Evolutionary conservation across 2,329 filamentous ascomycete genomes (phyloP).

Genomic region (Plenodomus tracheiphilus): DNA sequence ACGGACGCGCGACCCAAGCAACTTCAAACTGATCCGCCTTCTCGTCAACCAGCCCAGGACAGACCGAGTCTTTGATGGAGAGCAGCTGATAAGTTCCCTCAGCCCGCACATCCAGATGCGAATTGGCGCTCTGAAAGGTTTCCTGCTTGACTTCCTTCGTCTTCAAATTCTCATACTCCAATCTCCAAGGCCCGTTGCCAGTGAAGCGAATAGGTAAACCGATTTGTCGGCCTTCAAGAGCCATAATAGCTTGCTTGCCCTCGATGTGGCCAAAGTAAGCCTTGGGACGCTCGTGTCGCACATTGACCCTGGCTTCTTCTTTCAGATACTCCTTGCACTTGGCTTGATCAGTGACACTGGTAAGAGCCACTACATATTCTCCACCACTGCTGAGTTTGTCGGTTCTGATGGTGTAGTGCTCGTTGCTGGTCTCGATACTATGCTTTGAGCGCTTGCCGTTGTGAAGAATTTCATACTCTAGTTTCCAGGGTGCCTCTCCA

Average conservation of each 20-base stretch:
- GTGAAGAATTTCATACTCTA: conserved; percentile 93
- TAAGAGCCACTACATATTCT: conserved; percentile 85
- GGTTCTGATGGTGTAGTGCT: conserved; percentile 73
- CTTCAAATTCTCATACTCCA: conserved; percentile 73
- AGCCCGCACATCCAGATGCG: conserved; percentile 65
- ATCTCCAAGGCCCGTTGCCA: conserved; percentile 81
- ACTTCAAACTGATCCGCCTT: conserved; percentile 76
- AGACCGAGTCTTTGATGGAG: conserved; percentile 76
- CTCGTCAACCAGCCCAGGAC: conserved; percentile 78
- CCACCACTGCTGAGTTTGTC: conserved; percentile 76
- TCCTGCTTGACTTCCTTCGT: conserved; percentile 49
- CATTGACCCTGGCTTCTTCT: conserved; percentile 81
- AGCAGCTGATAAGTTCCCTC: conserved; percentile 80
- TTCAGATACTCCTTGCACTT: conserved; percentile 86
- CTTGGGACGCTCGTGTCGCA: conserved; percentile 85
- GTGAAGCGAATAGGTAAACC: conserved; percentile 81
- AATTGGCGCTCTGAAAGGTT: conserved; percentile 64
- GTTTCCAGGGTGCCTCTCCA: conserved; percentile 82
- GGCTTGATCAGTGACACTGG: conserved; percentile 81
- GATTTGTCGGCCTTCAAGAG: conserved; percentile 74
- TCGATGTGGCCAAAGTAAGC: conserved; percentile 85
- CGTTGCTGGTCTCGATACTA: conserved; percentile 64
- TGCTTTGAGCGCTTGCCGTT: conserved; percentile 80
- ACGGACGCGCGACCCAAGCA: conserved; percentile 81
- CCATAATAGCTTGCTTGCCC: conserved; percentile 72